Percentiles rank a stretch among this genome's conserved stretches.
Evolutionary conservation across 2,329 filamentous ascomycete species (phyloP).

Genomic region (Furcasterigmium furcatum): DNA sequence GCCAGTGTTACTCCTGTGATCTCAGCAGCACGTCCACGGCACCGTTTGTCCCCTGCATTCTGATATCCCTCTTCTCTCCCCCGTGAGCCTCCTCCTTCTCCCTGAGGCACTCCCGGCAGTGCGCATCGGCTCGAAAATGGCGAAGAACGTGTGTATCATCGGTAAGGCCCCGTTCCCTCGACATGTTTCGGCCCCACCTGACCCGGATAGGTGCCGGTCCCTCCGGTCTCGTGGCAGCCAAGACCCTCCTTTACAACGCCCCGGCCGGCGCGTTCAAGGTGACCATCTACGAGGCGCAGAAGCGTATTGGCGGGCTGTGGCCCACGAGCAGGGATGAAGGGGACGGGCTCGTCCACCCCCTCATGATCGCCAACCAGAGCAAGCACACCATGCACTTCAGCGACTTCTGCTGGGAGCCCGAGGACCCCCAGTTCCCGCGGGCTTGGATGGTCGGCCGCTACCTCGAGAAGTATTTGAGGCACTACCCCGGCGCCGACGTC

Average conservation of each 20-base stretch:
- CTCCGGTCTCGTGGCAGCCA: constrained; percentile 67
- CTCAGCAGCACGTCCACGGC: too few relatives aligned
- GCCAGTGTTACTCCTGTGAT: too few relatives aligned
- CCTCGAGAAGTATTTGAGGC: constrained; percentile 59
- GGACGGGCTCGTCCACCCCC: constrained; percentile 56
- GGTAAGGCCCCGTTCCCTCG: constrained; percentile 20
- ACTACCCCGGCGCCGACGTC: constrained; percentile 47
- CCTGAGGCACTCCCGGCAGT: too few relatives aligned
- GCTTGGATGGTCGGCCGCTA: constrained; percentile 78
- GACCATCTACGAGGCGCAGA: constrained; percentile 65
- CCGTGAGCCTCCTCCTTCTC: too few relatives aligned
- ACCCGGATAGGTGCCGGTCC: constrained; percentile 58
- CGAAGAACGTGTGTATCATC: constrained; percentile 37
- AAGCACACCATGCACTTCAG: constrained; percentile 71
- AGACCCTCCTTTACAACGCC: constrained; percentile 64
- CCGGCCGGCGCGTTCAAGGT: constrained; percentile 58
- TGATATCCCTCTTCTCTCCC: too few relatives aligned
- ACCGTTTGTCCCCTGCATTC: too few relatives aligned
- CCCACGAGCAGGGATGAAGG: constrained; percentile 47
- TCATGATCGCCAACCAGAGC: constrained; percentile 73
- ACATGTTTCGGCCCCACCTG: neutral
- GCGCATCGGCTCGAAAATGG: constrained; percentile 19
- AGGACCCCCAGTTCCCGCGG: constrained; percentile 63
- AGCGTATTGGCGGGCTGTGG: constrained; percentile 76
- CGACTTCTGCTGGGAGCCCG: constrained; percentile 67